Percentiles rank a stretch among this genome's conserved stretches.
These are phyloP conservation scores for Hypoxylon sp. DNA, from an alignment of 2,329 filamentous ascomycete genomes.

Conservation along the genomic window DNA sequence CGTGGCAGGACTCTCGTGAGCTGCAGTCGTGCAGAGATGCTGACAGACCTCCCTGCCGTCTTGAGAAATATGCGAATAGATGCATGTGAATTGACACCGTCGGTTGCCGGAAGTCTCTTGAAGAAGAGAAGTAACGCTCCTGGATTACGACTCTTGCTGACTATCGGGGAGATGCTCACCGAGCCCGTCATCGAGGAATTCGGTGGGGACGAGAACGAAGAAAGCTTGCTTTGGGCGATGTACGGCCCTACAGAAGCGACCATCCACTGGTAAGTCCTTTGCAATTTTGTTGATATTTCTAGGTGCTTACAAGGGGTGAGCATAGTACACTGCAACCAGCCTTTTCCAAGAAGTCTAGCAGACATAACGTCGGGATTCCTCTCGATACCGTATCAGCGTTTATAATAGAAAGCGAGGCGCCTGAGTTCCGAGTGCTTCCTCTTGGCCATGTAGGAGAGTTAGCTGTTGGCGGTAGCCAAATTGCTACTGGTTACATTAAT, in stretches of 20 bases:
- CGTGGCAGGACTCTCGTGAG: conserved; percentile 80
- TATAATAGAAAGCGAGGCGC: conserved; percentile 66
- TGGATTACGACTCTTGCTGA: conserved; percentile 77
- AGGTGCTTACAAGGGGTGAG: conserved; percentile 16
- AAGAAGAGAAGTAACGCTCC: conserved; percentile 76
- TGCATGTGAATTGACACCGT: conserved; percentile 90
- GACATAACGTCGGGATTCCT: conserved; percentile 80
- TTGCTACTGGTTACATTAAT: conserved; percentile 86
- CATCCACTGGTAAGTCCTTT: conserved; percentile 78
- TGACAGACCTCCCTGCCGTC: conserved; percentile 78
- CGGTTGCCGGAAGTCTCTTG: conserved; percentile 83
- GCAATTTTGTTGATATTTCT: not conserved
- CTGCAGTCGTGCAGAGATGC: conserved; percentile 75
- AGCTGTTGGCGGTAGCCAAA: conserved; percentile 82
- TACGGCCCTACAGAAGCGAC: conserved; percentile 94
- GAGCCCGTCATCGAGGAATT: conserved; percentile 82
- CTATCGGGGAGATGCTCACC: conserved; percentile 94
- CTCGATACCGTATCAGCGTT: conserved; percentile 86
- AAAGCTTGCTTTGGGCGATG: conserved; percentile 87
- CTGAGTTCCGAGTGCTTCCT: conserved; percentile 67
- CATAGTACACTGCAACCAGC: conserved; percentile 75
- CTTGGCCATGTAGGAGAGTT: conserved; percentile 81
- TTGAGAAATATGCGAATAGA: conserved; percentile 78
- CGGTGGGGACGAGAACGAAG: conserved; percentile 66
- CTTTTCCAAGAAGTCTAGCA: conserved; percentile 68